Conservation (phyloP, 2,329 filamentous ascomycete species). For the Alternaria sp. region DNA sequence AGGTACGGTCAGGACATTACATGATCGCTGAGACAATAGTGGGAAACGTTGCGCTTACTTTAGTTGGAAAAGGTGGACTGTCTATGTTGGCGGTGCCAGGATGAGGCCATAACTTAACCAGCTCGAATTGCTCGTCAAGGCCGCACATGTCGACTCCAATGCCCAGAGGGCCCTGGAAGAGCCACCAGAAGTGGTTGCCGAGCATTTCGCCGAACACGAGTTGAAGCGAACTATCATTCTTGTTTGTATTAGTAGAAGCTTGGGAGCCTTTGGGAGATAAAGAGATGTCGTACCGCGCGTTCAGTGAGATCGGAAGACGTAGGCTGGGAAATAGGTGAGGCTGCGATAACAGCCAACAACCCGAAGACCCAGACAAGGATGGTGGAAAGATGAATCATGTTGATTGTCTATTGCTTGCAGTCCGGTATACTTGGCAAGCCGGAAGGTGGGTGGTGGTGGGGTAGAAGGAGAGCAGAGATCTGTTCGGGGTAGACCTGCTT, state of each 20-base stretch:
- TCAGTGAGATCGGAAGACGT: neutral
- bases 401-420: neutral
- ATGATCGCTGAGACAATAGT: neutral
- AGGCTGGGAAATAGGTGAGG: neutral
- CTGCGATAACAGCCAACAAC: neutral
- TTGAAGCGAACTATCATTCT: neutral
- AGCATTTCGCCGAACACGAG: neutral
- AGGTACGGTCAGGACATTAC: neutral
- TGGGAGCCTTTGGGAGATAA: neutral
- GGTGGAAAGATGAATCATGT: neutral
- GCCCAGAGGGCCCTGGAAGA: neutral
- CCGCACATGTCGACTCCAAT: neutral
- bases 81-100: neutral
- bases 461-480: neutral
- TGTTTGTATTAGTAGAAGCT: neutral
- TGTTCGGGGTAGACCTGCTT: neutral
- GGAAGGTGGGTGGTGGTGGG: neutral
- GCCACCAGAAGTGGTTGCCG: neutral
- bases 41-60: neutral
- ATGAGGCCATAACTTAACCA: neutral
- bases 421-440: neutral
- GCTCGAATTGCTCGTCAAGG: neutral
- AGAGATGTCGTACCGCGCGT: neutral
- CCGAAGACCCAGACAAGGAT: neutral
- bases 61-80: neutral